A percentile compares a stretch with the other conserved stretches of the same genome.
Evolutionary conservation across 768 basidiomycete genomes (phyloP).

Genomic region (Lactifluus pinguis): DNA sequence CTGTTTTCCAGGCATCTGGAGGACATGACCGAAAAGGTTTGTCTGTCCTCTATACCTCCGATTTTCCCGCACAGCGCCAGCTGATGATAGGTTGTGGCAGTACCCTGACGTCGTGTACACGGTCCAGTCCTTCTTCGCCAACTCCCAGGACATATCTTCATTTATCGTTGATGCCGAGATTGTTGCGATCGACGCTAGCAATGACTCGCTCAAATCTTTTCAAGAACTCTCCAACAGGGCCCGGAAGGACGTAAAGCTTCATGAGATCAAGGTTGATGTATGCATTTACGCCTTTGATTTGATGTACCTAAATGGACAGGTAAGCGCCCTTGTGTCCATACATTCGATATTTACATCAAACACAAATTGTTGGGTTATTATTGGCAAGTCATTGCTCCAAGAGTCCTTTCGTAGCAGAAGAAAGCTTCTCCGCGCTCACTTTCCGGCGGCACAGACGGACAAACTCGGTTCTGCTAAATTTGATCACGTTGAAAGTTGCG

Average conservation of each 20-base stretch:
- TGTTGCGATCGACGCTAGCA: slow-evolving; percentile 65
- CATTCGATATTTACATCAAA: slow-evolving; percentile 5
- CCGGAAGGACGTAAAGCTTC: slow-evolving; percentile 69
- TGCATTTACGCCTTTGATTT: slow-evolving; percentile 86
- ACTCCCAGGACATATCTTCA: slow-evolving; percentile 36
- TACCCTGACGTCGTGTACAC: slow-evolving; percentile 75
- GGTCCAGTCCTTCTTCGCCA: slow-evolving; percentile 41
- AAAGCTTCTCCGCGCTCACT: slow-evolving; percentile 48
- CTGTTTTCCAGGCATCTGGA: slow-evolving; percentile 87
- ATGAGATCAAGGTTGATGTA: slow-evolving; percentile 68
- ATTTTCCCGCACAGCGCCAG: slow-evolving; percentile 7
- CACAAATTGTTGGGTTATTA: slow-evolving; percentile 5
- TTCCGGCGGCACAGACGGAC: slow-evolving; percentile 44
- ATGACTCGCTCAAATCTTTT: slow-evolving; percentile 63
- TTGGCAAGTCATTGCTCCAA: slow-evolving; percentile 51
- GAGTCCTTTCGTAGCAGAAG: slow-evolving; percentile 66
- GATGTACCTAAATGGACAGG: slow-evolving; percentile 77
- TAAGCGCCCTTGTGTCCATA: slow-evolving; percentile 29
- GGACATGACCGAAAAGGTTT: slow-evolving; percentile 89
- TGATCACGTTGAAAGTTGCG: slow-evolving; percentile 63
- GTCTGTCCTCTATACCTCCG: slow-evolving; percentile 15
- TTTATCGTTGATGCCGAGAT: slow-evolving; percentile 84
- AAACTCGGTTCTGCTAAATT: slow-evolving; percentile 48
- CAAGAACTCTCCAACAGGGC: slow-evolving; percentile 82
- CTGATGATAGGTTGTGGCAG: slow-evolving; percentile 29